phyloP scores from a whole-genome alignment of 2,329 filamentous ascomycete species.

The Diplodia sapinea region DNA sequence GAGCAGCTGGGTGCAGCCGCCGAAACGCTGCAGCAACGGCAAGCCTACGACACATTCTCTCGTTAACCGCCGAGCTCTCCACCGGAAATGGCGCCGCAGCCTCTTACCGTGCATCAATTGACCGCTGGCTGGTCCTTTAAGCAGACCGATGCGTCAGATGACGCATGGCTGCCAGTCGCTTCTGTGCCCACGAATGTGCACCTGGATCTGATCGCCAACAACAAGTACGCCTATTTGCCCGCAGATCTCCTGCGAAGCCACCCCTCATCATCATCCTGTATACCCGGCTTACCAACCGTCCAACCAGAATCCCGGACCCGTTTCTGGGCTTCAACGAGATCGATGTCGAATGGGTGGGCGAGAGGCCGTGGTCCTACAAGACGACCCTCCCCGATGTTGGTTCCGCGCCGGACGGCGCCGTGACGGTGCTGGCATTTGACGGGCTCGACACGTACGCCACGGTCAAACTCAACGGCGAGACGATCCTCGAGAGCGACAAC shows the following conservation, averaged over 20 bases:
- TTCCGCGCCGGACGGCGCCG: conserved; percentile 37
- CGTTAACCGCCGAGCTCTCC: conserved; percentile 21
- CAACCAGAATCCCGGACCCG: conserved; percentile 55
- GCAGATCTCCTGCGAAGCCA: conserved; percentile 11
- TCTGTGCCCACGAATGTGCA: conserved; percentile 57
- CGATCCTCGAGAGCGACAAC: conserved; percentile 64
- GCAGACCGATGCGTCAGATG: conserved; percentile 48
- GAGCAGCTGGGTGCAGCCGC: conserved; percentile 18
- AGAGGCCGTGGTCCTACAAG: conserved; percentile 56
- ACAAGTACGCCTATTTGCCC: conserved; percentile 45
- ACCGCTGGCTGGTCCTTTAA: conserved; percentile 54
- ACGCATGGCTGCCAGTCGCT: conserved; percentile 53
- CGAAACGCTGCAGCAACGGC: conserved; percentile 1
- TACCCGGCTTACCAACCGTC: conserved; percentile 8
- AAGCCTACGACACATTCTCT: not conserved
- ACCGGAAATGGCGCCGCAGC: conserved; percentile 31
- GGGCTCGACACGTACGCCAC: conserved; percentile 69
- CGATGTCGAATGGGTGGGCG: conserved; percentile 57
- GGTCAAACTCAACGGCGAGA: conserved; percentile 60
- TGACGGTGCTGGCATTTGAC: conserved; percentile 63
- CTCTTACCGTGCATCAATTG: conserved; percentile 42
- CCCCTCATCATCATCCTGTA: conserved; percentile 1
- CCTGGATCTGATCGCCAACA: conserved; percentile 54
- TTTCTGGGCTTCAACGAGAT: conserved; percentile 59
- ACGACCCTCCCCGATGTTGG: conserved; percentile 47